Evolutionary conservation across 1,284 basidiomycete genomes (phyloP).

Genomic region (Tranzscheliella williamsii): DNA sequence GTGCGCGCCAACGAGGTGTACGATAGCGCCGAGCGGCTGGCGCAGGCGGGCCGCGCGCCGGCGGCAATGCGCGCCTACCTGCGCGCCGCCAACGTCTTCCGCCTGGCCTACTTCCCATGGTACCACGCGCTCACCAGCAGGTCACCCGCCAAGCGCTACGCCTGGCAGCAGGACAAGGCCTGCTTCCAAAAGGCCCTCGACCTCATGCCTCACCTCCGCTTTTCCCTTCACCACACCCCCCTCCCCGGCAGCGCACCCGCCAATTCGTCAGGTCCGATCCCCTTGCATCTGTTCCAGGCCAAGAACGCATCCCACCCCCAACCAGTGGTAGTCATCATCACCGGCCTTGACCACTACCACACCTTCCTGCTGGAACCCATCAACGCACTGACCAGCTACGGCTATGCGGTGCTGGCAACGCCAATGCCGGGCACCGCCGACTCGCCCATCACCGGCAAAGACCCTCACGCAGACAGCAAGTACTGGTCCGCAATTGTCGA

Average conservation of each 20-base stretch:
- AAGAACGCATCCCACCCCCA: slow-evolving; percentile 3
- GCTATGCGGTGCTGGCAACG: slow-evolving; percentile 9
- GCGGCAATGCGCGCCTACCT: slow-evolving; percentile 17
- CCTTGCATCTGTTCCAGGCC: slow-evolving; percentile 15
- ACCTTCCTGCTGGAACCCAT: slow-evolving; percentile 18
- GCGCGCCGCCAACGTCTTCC: slow-evolving; percentile 28
- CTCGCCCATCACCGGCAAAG: slow-evolving; percentile 22
- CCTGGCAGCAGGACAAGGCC: slow-evolving; percentile 22
- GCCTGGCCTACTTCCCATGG: slow-evolving; percentile 32
- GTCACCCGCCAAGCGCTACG: slow-evolving; percentile 13
- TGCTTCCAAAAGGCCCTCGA: slow-evolving; percentile 10
- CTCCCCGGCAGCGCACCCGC: neutral
- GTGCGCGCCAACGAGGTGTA: slow-evolving; percentile 10
- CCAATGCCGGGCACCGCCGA: slow-evolving; percentile 39
- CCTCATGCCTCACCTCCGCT: neutral
- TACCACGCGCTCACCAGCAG: slow-evolving; percentile 16
- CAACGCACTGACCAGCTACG: slow-evolving; percentile 5
- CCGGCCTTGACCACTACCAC: slow-evolving; percentile 34
- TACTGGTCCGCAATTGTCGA: slow-evolving; percentile 30
- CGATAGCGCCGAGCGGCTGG: slow-evolving; percentile 3
- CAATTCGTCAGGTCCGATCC: slow-evolving; percentile 1
- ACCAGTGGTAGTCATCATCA: slow-evolving; percentile 30
- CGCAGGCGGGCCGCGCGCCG: neutral
- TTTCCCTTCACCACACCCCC: neutral
- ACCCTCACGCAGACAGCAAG: slow-evolving; percentile 2